phyloP scores from a whole-genome alignment of 1,139 yeast species.

The Blastobotrys petasosporus region DNA sequence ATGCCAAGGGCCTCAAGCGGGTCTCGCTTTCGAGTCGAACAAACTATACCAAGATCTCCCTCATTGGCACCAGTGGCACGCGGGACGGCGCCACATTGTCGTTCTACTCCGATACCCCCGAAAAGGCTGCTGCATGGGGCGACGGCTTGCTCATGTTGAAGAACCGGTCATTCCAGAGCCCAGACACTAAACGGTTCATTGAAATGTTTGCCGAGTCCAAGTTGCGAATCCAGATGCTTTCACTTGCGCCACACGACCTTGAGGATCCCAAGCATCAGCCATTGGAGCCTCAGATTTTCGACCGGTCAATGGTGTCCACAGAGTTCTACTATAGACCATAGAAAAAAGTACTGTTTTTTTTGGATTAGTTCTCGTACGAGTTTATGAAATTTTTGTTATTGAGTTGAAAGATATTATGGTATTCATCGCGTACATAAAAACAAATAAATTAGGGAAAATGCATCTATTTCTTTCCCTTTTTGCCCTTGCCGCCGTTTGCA shows the following conservation, averaged over 20 bases:
- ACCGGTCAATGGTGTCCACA: conserved; percentile 19
- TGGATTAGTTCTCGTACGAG: background rate
- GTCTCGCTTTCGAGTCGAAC: conserved; percentile 26
- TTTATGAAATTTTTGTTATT: too few relatives aligned
- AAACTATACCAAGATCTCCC: conserved; percentile 26
- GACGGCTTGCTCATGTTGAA: conserved; percentile 69
- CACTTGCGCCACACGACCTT: conserved; percentile 40
- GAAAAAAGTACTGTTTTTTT: background rate
- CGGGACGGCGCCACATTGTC: conserved; percentile 36
- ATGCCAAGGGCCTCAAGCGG: conserved; percentile 22
- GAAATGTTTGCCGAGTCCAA: conserved; percentile 53
- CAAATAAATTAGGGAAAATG: background rate
- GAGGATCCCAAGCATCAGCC: conserved; percentile 15
- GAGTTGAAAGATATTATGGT: too few relatives aligned
- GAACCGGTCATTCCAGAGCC: conserved; percentile 41
- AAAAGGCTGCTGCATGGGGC: conserved; percentile 66
- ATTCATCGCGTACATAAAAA: too few relatives aligned
- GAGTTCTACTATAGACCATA: conserved; percentile 25
- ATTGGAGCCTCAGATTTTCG: conserved; percentile 9
- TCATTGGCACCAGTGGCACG: conserved; percentile 23
- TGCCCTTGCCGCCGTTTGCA: conserved; percentile 45
- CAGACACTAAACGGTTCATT: conserved; percentile 55
- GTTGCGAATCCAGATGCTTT: conserved; percentile 59
- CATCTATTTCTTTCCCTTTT: conserved; percentile 25
- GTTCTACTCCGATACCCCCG: conserved; percentile 71